Percentiles rank a stretch among this genome's conserved stretches.
Conservation (phyloP, 208 protist genomes). For the Wallacemonas sp. region DNA sequence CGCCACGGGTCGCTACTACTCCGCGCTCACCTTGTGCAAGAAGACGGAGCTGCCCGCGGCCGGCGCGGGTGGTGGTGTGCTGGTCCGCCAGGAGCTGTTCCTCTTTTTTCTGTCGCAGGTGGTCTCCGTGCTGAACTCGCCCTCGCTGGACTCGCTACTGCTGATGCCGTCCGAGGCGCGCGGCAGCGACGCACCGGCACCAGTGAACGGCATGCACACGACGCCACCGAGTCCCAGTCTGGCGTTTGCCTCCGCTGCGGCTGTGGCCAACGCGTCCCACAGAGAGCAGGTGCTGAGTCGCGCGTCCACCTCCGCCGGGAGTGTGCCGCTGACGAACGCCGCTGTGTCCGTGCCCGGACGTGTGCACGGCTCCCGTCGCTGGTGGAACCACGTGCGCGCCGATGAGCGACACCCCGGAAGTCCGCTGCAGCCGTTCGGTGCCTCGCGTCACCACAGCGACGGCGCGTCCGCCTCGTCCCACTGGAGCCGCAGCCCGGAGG, state of each 20-base stretch:
- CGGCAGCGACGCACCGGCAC: not conserved
- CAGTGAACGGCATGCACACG: not conserved
- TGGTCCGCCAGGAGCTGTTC: not conserved
- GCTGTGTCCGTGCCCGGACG: too few species aligned
- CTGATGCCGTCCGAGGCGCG: not conserved
- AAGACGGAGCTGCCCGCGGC: not conserved
- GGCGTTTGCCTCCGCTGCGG: not conserved
- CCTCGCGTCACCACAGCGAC: not conserved
- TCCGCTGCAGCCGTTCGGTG: not conserved
- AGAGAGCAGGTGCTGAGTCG: not conserved
- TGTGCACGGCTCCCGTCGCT: too few species aligned
- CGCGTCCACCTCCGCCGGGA: too few species aligned
- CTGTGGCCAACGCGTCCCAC: not conserved
- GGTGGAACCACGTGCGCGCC: not conserved
- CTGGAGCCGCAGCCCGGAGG: not conserved
- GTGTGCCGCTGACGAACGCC: too few species aligned
- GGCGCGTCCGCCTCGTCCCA: not conserved
- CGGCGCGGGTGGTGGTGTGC: not conserved
- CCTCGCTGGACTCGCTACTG: not conserved
- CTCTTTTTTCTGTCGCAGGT: conserved; percentile 2
- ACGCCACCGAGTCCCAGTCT: conserved; percentile 13
- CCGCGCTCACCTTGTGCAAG: conserved; percentile 23
- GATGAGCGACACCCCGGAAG: not conserved
- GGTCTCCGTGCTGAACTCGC: not conserved
- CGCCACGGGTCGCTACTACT: conserved; percentile 33